Evolutionary conservation across 2,329 filamentous ascomycete species (phyloP).

Genomic region (Aspergillus fumigatus): DNA sequence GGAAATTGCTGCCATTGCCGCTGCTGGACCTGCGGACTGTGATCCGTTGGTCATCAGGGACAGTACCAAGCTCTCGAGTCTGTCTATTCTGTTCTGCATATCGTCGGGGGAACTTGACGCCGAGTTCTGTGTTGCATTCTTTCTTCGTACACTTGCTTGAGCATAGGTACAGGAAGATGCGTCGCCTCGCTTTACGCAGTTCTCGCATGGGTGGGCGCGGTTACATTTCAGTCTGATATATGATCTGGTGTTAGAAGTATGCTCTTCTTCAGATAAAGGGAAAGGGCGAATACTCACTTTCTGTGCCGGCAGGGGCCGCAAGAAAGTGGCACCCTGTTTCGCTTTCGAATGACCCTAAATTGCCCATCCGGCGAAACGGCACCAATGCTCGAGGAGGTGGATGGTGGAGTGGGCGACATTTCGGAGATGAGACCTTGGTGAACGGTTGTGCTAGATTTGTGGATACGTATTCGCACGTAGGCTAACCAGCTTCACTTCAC

Average conservation of each 20-base stretch:
- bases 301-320: conserved; percentile 87
- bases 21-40: conserved; percentile 54
- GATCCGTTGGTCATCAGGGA: conserved; percentile 88
- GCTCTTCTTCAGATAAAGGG: conserved; percentile 7
- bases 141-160: conserved; percentile 63
- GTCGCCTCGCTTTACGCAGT: conserved; percentile 85
- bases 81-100: conserved; percentile 97
- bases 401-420: conserved; percentile 41
- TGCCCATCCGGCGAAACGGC: conserved; percentile 78
- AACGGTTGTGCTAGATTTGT: background rate
- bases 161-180: conserved; percentile 82
- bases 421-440: conserved; percentile 6
- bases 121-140: conserved; percentile 54
- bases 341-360: conserved; percentile 82
- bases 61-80: conserved; percentile 84
- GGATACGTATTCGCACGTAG: background rate
- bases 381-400: conserved; percentile 67
- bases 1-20: conserved; percentile 56
- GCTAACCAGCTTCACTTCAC: background rate
- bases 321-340: conserved; percentile 86
- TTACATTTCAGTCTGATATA: conserved; percentile 81
- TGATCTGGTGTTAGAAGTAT: conserved; percentile 13
- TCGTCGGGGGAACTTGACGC: conserved; percentile 70
- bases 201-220: conserved; percentile 83
- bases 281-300: conserved; percentile 58